These are phyloP conservation scores for Xylaria sp. DNA, from an alignment of 2,329 filamentous ascomycete genomes.

Conservation along the genomic window DNA sequence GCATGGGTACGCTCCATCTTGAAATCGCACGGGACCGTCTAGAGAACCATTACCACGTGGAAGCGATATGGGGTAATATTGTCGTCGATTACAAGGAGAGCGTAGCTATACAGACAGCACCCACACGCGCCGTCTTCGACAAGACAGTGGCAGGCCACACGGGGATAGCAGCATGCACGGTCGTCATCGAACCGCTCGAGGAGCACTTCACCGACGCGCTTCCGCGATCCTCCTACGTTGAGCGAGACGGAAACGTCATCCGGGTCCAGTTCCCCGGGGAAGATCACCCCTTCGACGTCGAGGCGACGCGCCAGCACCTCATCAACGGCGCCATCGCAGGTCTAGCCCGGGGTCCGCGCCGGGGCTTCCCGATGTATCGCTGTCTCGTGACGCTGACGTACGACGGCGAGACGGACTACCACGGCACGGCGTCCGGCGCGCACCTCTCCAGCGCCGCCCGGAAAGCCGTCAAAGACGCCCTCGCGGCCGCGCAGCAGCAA, in stretches of 20 bases:
- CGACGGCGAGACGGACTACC: conserved; percentile 71
- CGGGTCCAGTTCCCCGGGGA: conserved; percentile 61
- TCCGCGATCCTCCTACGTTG: conserved; percentile 55
- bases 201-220: conserved; percentile 51
- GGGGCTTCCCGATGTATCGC: conserved; percentile 81
- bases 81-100: conserved; percentile 96
- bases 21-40: conserved; percentile 92
- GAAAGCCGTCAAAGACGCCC: conserved; percentile 72
- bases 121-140: conserved; percentile 75
- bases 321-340: conserved; percentile 85
- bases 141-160: conserved; percentile 81
- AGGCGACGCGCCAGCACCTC: conserved; percentile 67
- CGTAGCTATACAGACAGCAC: conserved; percentile 65
- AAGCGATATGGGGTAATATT: conserved; percentile 88
- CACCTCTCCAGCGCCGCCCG: conserved; percentile 72
- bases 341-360: conserved; percentile 83
- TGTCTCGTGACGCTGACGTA: conserved; percentile 77
- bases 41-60: conserved; percentile 85
- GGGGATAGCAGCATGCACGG: conserved; percentile 81
- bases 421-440: conserved; percentile 71
- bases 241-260: conserved; percentile 76
- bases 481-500: conserved; percentile 68
- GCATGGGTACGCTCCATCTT: conserved; percentile 95
- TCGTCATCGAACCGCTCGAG: conserved; percentile 70
- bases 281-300: conserved; percentile 58